Evolutionary conservation across 352 stramenopile species (phyloP).

Genomic region (Phytopythium mirpurense): DNA sequence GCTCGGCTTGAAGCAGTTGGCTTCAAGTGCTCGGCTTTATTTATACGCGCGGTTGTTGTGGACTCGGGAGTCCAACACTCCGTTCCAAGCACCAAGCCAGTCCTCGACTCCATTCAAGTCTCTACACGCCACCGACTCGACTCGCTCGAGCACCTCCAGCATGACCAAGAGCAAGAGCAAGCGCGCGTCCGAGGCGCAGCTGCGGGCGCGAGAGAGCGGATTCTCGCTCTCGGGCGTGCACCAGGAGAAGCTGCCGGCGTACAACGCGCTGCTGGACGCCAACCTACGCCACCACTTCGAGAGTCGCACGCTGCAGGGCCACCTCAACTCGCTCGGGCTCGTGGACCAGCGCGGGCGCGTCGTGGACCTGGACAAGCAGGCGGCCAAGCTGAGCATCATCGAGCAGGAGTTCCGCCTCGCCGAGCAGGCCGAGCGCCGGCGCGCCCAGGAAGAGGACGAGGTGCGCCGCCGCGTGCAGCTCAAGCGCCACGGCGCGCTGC

Average conservation of each 20-base stretch:
- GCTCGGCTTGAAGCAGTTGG: too few relatives aligned
- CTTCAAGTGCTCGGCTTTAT: too few relatives aligned
- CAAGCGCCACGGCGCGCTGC: constrained; percentile 82
- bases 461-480: constrained; percentile 84
- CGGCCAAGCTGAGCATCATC: constrained; percentile 88
- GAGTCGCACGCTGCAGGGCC: constrained; percentile 62
- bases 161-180: constrained; percentile 33
- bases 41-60: too few relatives aligned
- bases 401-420: constrained; percentile 90
- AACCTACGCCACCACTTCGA: constrained; percentile 91
- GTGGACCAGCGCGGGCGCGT: constrained; percentile 88
- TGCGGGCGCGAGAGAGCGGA: constrained; percentile 47
- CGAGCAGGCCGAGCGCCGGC: constrained; percentile 67
- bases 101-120: too few relatives aligned
- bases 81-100: too few relatives aligned
- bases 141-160: too few relatives aligned
- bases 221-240: constrained; percentile 59
- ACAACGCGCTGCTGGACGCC: constrained; percentile 87
- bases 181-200: constrained; percentile 14
- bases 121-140: too few relatives aligned
- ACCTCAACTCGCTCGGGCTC: constrained; percentile 73
- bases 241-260: constrained; percentile 66
- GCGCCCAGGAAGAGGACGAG: constrained; percentile 82
- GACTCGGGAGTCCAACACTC: too few relatives aligned
- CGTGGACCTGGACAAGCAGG: constrained; percentile 87